Base-by-base conservation (phyloP, 225 moss, liverwort and hornwort species). In the Thuidium tamariscinum region DNA sequence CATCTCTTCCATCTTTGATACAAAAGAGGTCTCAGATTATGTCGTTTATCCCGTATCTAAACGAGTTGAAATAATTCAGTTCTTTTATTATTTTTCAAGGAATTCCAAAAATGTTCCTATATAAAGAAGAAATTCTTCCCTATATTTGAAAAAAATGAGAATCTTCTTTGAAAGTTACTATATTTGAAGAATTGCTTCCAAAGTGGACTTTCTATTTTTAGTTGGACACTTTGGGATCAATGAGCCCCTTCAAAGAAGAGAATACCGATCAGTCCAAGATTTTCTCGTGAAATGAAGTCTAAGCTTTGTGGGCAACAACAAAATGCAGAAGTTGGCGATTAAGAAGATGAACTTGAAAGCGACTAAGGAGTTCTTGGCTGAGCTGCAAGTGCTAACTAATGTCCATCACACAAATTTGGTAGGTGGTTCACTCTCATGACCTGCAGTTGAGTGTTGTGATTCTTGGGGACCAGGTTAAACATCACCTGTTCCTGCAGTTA, bases 391-490 rank as follows among this genome's bases (percentile, higher is more conserved):
- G 32, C 92, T 98, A 65, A 98, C 96, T 42, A 95, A 95, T 86
- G 98, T 98, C 69, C 98, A 98, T 92, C 98, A 98, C 82, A 98
- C 98, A 56, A 98, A 98, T 90, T 87, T 98, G 93, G 97, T 97
- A 85, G 89, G 82, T 69, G 55, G n/a, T 74, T 77, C 42, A 70
- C 44, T 27, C 41, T 81, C 37, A 68, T 79, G 52, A n/a, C 74
- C 66, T 82, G 72, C 74, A 82, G 74, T 82, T 79, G 59, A 80
- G n/a, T 83, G 34, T 21, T 84, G 30, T 78, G 79, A 67, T 80
- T 79, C 64, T 36, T 42, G 14, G 15, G 42, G 62, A 46, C 42
- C 36, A 87, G n/a, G 67, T 74, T 83, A 46, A 46, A 49, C 68
- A 41, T n/a, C 37, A 37, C 44, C 39, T 64, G 44, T 52, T 73